Base-by-base conservation (phyloP, 768 basidiomycete species). In the Astraeus odoratus region DNA sequence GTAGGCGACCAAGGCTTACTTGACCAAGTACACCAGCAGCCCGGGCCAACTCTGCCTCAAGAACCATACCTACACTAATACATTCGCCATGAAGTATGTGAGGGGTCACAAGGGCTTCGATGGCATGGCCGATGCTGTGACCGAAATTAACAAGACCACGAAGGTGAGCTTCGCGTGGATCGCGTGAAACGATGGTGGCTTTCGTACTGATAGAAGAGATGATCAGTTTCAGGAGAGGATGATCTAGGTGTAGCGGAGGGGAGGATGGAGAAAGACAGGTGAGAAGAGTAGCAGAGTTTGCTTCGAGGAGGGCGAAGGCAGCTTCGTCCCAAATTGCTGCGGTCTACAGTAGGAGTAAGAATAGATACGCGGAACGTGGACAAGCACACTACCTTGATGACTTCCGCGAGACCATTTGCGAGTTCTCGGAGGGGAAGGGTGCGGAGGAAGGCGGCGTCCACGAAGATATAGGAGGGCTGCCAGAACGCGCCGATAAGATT, bases 81-180 rank as follows among this genome's bases (percentile, higher is more conserved):
- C 95, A 97, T 65, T 99, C 96, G 34, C 96, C 96, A 55, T 99
- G 96, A 9, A 99, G 79, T 50, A 97, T 86, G 13, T 83, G 76
- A 16, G 95, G 95, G 0, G 95, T 95, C 45, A 98, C 70, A 30
- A 98, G 80, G 7, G 93, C 96, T 67, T 99, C 96, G 57, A 98
- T 94, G 13, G 95, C 96, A 68, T 99, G 96, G 0, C 96, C 96
- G 57, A 99, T 94, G 34, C 87, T 92, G 66, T 99, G 96, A 1
- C 96, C 96, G 59, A 98, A 98, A 67, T 99, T 99, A 72, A 99
- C 95, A 43, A 99, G 82, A 70, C 97, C 97, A 51, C 96, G 88
- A 33, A 99, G 76, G 18, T 96, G 90, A 0, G 93, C 93, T 69
- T 99, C 96, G 58, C 86, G 88, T 65, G 94, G 91, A 68, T 99